Evolutionary conservation across 192 early-diverging fungal genomes (phyloP).

Genomic region (Umbelopsis sp.): DNA sequence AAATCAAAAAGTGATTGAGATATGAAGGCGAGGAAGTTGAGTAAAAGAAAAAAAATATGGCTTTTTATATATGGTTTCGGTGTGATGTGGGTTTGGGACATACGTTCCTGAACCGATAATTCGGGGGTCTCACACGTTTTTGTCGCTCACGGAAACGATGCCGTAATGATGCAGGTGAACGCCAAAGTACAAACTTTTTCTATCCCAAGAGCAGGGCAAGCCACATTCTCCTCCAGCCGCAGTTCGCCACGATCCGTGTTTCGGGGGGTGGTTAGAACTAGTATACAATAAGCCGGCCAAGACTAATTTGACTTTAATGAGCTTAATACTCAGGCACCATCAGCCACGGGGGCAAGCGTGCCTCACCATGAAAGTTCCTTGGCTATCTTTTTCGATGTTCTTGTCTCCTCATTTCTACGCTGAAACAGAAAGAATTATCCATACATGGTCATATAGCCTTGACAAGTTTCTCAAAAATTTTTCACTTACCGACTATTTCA

Average conservation of each 20-base stretch:
- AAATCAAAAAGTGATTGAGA: background rate
- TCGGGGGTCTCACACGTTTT: background rate
- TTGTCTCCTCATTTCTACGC: too few relatives aligned
- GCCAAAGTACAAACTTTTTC: background rate
- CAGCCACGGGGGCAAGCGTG: background rate
- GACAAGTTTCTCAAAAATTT: too few relatives aligned
- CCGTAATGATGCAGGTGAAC: background rate
- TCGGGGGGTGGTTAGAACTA: background rate
- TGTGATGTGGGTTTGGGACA: background rate
- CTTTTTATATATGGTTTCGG: conserved; percentile 1
- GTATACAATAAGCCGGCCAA: background rate
- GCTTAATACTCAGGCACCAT: background rate
- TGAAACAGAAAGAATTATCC: too few relatives aligned
- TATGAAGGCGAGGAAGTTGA: background rate
- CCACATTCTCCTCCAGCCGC: background rate
- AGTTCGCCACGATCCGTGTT: background rate
- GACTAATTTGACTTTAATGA: background rate
- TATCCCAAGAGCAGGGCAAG: background rate
- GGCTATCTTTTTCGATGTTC: too few relatives aligned
- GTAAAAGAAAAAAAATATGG: background rate
- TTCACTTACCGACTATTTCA: too few relatives aligned
- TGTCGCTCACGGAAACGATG: too few relatives aligned
- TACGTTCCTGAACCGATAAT: background rate
- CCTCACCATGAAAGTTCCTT: background rate
- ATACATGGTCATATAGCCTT: too few relatives aligned